Base-by-base conservation (phyloP, 805 yeast genomes). In the Zygotorulaspora danielsina region DNA sequence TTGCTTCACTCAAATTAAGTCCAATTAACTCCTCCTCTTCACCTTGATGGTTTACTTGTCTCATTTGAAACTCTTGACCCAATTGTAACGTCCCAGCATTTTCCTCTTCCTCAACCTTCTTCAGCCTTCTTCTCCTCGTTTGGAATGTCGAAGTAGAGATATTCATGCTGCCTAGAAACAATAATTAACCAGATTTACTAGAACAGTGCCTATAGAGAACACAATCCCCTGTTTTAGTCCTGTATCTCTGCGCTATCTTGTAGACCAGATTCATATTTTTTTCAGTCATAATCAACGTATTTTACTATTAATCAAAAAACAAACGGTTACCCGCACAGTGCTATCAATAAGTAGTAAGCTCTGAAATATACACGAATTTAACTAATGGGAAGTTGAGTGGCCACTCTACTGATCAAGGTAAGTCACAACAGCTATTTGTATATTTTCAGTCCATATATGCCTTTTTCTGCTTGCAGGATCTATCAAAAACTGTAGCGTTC, bases 21-120 rank as follows among this genome's bases (percentile, higher is more conserved):
- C 97, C 86, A 46, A 85, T 83, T 42, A 93, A 71, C 46, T 81
- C 84, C 42, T 79, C 81, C 40, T 75, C 77, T 43, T 78, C 77
- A 13, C 96, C 96, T 37, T 79, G 79, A 60, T 89, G 89, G 47
- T 85, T 81, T 25, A 81, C 65, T 60, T 89, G 97, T 22, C 75
- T 76, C 37, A 83, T 64, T 53, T 81, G 89, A 58, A 93, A 93
- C 66, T 93, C 98, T 19, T 95, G 90, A 7, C 98, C 98, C 41
- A 93, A 74, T 56, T 84, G 82, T 51, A 93, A 72, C 36, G 76
- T 73, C 0, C 96, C 79, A 0, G 97, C 94, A 56, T 93, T 94
- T 58, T 90, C 97, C 55, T 89, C 97, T 48, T 85, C 95, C 42
- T 81, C 89, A 30, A 78, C 72, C 42, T 79, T 80, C 42, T 70